phyloP scores from a whole-genome alignment of 148 eudicot genomes.

The Chenopodium suecicum region DNA sequence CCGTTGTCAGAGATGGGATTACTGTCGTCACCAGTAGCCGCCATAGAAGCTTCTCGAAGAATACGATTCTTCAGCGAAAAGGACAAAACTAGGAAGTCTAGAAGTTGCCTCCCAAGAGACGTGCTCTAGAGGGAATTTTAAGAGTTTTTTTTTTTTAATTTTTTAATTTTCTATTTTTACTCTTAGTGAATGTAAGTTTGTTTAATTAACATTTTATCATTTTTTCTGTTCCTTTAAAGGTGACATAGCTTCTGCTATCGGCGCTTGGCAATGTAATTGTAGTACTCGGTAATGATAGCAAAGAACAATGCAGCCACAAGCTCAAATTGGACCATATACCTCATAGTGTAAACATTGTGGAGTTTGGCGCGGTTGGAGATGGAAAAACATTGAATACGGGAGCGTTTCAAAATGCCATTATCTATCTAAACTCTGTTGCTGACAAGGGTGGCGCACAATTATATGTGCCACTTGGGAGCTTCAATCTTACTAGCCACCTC shows the following conservation, averaged over 20 bases:
- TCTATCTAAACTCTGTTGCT: slow-evolving; percentile 57
- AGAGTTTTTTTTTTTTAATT: too few species aligned
- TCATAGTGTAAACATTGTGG: slow-evolving; percentile 56
- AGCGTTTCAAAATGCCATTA: slow-evolving; percentile 63
- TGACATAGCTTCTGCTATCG: slow-evolving; percentile 41
- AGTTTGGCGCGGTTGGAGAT: slow-evolving; percentile 65
- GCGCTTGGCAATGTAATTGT: slow-evolving; percentile 33
- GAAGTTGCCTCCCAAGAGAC: too few species aligned
- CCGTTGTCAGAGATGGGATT: too few species aligned
- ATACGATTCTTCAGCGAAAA: too few species aligned
- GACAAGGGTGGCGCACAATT: slow-evolving; percentile 69
- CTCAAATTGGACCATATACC: slow-evolving; percentile 51
- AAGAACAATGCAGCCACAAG: slow-evolving; percentile 42
- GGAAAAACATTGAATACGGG: slow-evolving; percentile 55
- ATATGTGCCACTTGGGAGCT: slow-evolving; percentile 56
- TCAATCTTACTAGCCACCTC: slow-evolving; percentile 64
- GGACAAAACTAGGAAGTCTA: too few species aligned
- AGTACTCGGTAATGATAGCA: slow-evolving; percentile 27
- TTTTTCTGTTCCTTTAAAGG: slow-evolving; percentile 26
- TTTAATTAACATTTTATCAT: not conserved
- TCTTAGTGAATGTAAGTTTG: not conserved
- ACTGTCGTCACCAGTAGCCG: too few species aligned
- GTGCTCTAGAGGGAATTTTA: too few species aligned
- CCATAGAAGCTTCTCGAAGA: too few species aligned
- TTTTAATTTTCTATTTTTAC: too few species aligned